Evolutionary conservation across 768 basidiomycete genomes (phyloP), one percentile per base, ranked within the genome.

Genomic region (Auricularia sp.): DNA sequence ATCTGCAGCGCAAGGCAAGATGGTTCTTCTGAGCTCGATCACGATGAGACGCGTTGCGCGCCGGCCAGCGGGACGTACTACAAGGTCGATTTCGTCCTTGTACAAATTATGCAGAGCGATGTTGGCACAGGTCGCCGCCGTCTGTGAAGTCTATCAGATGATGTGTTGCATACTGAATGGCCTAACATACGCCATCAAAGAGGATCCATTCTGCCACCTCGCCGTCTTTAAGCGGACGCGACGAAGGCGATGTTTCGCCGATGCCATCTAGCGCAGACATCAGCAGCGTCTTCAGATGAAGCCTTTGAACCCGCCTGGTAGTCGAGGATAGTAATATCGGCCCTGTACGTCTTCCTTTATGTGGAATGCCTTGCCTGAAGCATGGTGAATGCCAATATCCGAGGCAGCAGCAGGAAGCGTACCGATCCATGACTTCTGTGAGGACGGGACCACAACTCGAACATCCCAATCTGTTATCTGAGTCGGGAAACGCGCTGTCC

Each of bases 181-280:
- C 44, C 44, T 56, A 68, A 64, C 82, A 65, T 77, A 92, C 91
- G 16, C 90, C 91, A 66, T 92, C 90, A 5, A 97, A 77, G 33
- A 98, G 81, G 65, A 97, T 85, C 95, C 95, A 98, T 77, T 97
- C 92, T 33, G 84, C 88, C 63, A 88, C 77, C 77, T 95, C 94
- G 44, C 85, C 88, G 4, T 87, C 83, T 71, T 84, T 82, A 62
- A 94, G 73, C 4, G 88, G 85, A 64, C 95, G 79, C 24, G 89
- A 78, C 33, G 70, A 70, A 21, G 76, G 72, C 10, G 87, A 84
- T 18, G 76, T 83, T 69, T 95, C 92, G 0, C 94, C 93, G 42
- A 75, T 68, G 14, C 87, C 83, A 67, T 91, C 89, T 78, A 33
- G 24, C 8, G 56, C 56, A 59, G 14, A n/a, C 29, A 10, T 18